Conservation (phyloP, 345 rosid genomes). For the Orychophragmus violaceus region DNA sequence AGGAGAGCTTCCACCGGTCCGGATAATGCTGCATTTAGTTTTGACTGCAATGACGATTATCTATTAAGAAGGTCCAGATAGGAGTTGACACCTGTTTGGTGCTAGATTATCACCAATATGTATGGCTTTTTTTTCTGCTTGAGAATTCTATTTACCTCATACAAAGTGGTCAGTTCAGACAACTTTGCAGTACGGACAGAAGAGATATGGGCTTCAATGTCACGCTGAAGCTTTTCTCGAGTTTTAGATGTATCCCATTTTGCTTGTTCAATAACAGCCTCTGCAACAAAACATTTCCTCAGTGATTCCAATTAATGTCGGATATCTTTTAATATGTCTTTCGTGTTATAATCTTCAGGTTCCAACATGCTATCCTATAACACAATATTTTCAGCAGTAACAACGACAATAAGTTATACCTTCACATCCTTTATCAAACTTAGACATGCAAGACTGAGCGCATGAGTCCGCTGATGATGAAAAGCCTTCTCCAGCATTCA, state of each 20-base stretch:
- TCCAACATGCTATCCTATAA: background rate
- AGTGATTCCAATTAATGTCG: background rate
- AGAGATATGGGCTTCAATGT: conserved; percentile 78
- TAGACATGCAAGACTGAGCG: conserved; percentile 39
- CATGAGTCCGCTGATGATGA: conserved; percentile 53
- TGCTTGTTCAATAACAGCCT: conserved; percentile 79
- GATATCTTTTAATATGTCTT: conserved; percentile 3
- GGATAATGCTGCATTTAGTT: conserved; percentile 61
- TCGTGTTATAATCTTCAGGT: conserved; percentile 1
- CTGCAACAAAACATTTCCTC: conserved; percentile 40
- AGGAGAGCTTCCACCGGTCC: conserved; percentile 92
- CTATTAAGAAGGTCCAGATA: conserved; percentile 13
- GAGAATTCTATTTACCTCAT: conserved; percentile 47
- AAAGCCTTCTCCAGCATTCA: conserved; percentile 80
- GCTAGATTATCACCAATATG: conserved; percentile 9
- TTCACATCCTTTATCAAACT: conserved; percentile 67
- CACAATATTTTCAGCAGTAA: background rate
- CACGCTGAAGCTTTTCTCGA: conserved; percentile 75
- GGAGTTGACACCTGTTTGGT: conserved; percentile 5
- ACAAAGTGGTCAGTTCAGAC: conserved; percentile 65
- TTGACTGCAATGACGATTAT: conserved; percentile 46
- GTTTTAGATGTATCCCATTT: conserved; percentile 84
- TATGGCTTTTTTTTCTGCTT: conserved; percentile 8
- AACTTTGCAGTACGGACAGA: conserved; percentile 76
- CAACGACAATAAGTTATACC: conserved; percentile 38